Conservation (phyloP, 2,329 filamentous ascomycete genomes). For the Penicillium sp. region DNA sequence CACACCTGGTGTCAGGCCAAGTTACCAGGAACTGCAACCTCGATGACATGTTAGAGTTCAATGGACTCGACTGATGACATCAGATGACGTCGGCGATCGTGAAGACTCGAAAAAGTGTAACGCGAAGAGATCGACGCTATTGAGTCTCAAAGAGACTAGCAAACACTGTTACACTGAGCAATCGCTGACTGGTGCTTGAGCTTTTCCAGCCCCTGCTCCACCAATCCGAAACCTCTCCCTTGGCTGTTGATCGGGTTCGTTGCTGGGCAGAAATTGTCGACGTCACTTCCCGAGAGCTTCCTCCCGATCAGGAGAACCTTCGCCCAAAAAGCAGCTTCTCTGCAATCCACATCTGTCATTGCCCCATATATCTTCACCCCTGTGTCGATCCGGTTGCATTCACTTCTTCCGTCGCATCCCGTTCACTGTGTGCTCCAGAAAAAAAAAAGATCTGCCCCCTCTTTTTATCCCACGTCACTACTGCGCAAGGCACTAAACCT, state of each 20-base stretch:
- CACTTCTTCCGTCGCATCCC: neutral
- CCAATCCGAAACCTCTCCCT: neutral
- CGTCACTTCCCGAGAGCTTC: slow-evolving; percentile 13
- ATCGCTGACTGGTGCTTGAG: neutral
- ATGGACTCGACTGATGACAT: slow-evolving; percentile 20
- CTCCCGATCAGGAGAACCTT: slow-evolving; percentile 5
- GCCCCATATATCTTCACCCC: neutral
- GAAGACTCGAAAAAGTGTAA: slow-evolving; percentile 6
- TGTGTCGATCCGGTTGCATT: slow-evolving; percentile 21
- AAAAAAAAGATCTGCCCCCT: slow-evolving; percentile 1
- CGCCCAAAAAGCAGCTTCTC: neutral
- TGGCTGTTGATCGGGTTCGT: neutral
- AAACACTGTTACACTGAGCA: neutral
- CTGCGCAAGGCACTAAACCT: slow-evolving; percentile 30
- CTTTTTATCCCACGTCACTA: slow-evolving; percentile 34
- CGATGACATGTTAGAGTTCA: neutral
- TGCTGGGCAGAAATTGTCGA: slow-evolving; percentile 8
- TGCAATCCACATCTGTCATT: neutral
- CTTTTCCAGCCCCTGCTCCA: neutral
- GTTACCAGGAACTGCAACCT: neutral
- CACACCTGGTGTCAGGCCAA: neutral
- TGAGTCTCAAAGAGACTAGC: slow-evolving; percentile 3
- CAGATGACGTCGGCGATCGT: slow-evolving; percentile 30
- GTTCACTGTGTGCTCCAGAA: neutral
- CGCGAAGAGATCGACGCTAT: slow-evolving; percentile 12